Conservation (phyloP, 257 asterid genomes). For the Osmanthus fragrans region DNA sequence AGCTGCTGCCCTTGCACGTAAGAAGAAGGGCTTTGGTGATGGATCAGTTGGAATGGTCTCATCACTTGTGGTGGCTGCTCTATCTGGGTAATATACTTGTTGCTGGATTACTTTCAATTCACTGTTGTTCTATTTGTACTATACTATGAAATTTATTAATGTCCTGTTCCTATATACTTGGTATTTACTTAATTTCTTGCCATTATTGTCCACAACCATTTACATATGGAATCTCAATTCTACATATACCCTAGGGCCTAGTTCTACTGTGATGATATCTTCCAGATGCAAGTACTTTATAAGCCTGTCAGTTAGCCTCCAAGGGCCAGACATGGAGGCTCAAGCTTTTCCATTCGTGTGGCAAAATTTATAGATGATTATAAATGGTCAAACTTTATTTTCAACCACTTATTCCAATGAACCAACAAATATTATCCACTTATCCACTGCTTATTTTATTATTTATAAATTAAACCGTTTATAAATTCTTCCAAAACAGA, state of each 20-base stretch:
- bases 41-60: constrained; percentile 96
- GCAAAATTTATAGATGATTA: too few relatives aligned
- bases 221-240: neutral
- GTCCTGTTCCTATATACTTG: neutral
- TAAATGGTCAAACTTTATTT: too few relatives aligned
- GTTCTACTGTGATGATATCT: neutral
- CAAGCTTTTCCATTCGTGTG: neutral
- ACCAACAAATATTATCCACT: too few relatives aligned
- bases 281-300: neutral
- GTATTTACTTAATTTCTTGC: neutral
- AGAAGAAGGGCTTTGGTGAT: constrained; percentile 76
- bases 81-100: constrained; percentile 69
- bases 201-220: neutral
- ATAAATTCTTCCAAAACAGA: too few relatives aligned
- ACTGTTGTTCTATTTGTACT: constrained; percentile 2
- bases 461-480: too few relatives aligned
- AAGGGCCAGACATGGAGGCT: constrained; percentile 1
- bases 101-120: constrained; percentile 1
- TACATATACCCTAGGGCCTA: neutral
- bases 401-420: too few relatives aligned
- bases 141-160: neutral
- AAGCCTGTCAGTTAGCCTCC: neutral
- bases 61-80: constrained; percentile 86
- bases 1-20: constrained; percentile 62
- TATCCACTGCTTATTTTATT: too few relatives aligned